Base-by-base conservation (phyloP, 2,329 filamentous ascomycete genomes). In the Diplodia seriata region DNA sequence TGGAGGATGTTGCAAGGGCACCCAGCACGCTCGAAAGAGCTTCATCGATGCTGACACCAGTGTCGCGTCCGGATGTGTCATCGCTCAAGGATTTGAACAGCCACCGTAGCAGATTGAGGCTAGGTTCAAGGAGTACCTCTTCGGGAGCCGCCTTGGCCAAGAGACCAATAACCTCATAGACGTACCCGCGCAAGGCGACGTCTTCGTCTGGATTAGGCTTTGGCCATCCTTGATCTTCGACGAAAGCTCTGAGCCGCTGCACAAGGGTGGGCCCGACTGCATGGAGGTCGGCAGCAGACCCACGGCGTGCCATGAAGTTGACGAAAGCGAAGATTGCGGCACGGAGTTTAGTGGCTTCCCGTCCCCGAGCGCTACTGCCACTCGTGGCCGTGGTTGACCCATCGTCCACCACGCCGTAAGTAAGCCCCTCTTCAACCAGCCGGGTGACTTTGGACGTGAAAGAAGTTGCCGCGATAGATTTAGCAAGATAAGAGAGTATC, bases 161-260 rank as follows among this genome's bases (percentile, higher is more conserved):
- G 15, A 95, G 86, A 0, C 94, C 95, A 49, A 98, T 92, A 0
- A 92, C 93, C 77, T 98, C 94, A 77, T 97, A 98, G 1, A 91
- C 93, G 74, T 91, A 89, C 6, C 90, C 90, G 50, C 94, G 88
- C 53, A 97, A 83, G 3, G 86, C 85, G 66, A 90, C 81, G 71
- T 87, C 85, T 64, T 87, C 83, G 55, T 84, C 84, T 4, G 78
- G 76, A 43, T 81, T 80, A 1, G 90, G 86, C 23, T 81, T 81
- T 1, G 94, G 94, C 94, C 94, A 97, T 6, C 93, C 93, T 77
- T 96, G 92, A 38, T 86, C 85, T 70, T 90, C 85, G 66, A 97
- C 89, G 75, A 93, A 97, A 29, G 87, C 85, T 70, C 86, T 86
- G 73, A 98, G 81, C 55, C 89, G 86, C 9, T 85, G 79, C 20